Evolutionary conservation across 768 basidiomycete species (phyloP).

Genomic region (Pleurotus giganteus): DNA sequence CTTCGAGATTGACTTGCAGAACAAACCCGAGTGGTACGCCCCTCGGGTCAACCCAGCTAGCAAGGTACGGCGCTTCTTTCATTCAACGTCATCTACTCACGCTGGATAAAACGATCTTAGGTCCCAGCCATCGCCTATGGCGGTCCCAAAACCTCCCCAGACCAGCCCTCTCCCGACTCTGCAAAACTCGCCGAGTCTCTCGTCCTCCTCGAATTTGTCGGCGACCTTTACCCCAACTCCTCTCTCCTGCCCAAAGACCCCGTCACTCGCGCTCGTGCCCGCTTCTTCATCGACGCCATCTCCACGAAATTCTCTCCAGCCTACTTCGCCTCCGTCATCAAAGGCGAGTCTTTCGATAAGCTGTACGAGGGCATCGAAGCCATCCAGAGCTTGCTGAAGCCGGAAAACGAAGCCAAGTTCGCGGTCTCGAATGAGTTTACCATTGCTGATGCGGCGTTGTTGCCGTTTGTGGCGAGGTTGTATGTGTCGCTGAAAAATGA

Average conservation of each 20-base stretch:
- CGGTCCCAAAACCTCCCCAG: conserved; percentile 52
- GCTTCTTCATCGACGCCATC: conserved; percentile 62
- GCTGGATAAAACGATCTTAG: conserved; percentile 28
- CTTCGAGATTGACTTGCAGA: conserved; percentile 57
- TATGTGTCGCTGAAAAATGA: conserved; percentile 46
- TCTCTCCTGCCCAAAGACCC: conserved; percentile 53
- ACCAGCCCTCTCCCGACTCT: conserved; percentile 58
- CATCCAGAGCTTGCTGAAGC: conserved; percentile 49
- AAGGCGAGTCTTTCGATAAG: conserved; percentile 38
- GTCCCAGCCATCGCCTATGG: conserved; percentile 63
- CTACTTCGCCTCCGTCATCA: conserved; percentile 32
- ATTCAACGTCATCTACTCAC: conserved; percentile 9
- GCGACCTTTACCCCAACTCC: conserved; percentile 52
- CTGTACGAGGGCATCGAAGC: conserved; percentile 42
- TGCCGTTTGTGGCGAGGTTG: conserved; percentile 59
- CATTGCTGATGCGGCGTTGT: conserved; percentile 61
- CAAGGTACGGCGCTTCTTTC: conserved; percentile 42
- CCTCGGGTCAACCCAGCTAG: conserved; percentile 63
- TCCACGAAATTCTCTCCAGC: conserved; percentile 42
- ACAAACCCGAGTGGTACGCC: conserved; percentile 72
- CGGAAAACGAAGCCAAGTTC: conserved; percentile 32
- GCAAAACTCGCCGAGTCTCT: conserved; percentile 64
- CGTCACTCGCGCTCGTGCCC: conserved; percentile 52
- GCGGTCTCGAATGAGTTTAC: conserved; percentile 47
- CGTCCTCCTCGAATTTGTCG: conserved; percentile 64